Conservation (phyloP, 192 early-diverging fungal species). For the Allomyces macrogynus region DNA sequence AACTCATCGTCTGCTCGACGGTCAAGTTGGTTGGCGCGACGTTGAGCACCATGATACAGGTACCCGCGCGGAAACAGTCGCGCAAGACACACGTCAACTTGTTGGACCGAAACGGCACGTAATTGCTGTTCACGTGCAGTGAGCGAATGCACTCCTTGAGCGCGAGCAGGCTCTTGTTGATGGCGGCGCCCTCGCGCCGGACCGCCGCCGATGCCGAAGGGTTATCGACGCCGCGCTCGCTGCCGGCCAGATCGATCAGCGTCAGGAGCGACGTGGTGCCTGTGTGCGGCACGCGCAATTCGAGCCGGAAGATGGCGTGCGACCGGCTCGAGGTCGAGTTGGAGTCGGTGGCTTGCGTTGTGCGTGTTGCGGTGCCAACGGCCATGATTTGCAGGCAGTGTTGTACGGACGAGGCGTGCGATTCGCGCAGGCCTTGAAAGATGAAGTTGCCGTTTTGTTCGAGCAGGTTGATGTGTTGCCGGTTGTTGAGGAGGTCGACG, state of each 20-base stretch:
- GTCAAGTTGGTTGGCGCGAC: constrained; percentile 12
- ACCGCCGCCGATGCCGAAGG: constrained; percentile 1
- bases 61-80: constrained; percentile 15
- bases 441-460: constrained; percentile 15
- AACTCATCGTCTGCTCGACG: constrained; percentile 19
- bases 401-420: constrained; percentile 3
- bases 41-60: constrained; percentile 16
- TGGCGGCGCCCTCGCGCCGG: neutral
- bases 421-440: constrained; percentile 9
- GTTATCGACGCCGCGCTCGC: constrained; percentile 14
- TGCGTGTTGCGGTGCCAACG: constrained; percentile 11
- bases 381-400: constrained; percentile 6
- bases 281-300: neutral
- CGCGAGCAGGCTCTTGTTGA: constrained; percentile 18
- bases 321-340: constrained; percentile 16
- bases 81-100: constrained; percentile 24
- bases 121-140: constrained; percentile 6
- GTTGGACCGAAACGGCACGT: constrained; percentile 16
- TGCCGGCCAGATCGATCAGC: constrained; percentile 22
- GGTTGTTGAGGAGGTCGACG: constrained; percentile 14
- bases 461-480: constrained; percentile 5
- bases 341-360: constrained; percentile 18
- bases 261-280: neutral
- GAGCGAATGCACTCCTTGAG: constrained; percentile 26
- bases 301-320: constrained; percentile 21